Base-by-base conservation (phyloP, 2,329 filamentous ascomycete species). In the Macrophomina tecta region DNA sequence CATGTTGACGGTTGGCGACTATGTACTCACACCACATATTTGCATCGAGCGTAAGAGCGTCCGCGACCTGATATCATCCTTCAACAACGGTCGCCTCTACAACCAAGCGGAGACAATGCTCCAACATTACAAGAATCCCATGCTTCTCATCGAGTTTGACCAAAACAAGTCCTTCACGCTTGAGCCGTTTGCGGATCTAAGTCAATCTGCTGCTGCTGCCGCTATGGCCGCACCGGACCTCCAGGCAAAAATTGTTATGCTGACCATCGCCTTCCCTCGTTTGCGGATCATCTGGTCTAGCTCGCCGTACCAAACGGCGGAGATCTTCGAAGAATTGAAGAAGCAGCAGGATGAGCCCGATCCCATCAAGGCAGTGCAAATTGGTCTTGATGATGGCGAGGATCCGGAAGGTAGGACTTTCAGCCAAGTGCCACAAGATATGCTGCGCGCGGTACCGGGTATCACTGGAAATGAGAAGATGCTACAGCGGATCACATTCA, bases 101-200 rank as follows among this genome's bases (percentile, higher is more conserved):
- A 92, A 88, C 72, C 95, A 99, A 82, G 91, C 91, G 48, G 94
- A 98, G 79, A 89, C 91, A 56, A 98, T 99, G 94, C 90, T 96
- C 68, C 89, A 92, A 76, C 90, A 98, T 81, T 99, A 99, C 86
- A 91, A 91, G 74, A 89, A 81, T 70, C 91, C 93, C 0, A 92
- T 98, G 87, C 88, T 99, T 6, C 87, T 99, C 52, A 98, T 99
- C 74, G 95, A 99, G 79, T 99, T 99, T 77, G 94, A 97, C 77
- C 91, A 97, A 76, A 94, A 97, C 82, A 97, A 97, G 78, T 94
- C 92, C 4, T 99, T 99, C 79, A 98, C 94, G 0, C 89, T 99
- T 16, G 95, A 85, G 64, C 83, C 83, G 0, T 85, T 85, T 68
- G 79, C 82, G 1, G 83, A 85, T 68, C 76, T 83, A 52, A 74